Evolutionary conservation across 345 rosid genomes (phyloP).

Genomic region (Corchorus capsularis): DNA sequence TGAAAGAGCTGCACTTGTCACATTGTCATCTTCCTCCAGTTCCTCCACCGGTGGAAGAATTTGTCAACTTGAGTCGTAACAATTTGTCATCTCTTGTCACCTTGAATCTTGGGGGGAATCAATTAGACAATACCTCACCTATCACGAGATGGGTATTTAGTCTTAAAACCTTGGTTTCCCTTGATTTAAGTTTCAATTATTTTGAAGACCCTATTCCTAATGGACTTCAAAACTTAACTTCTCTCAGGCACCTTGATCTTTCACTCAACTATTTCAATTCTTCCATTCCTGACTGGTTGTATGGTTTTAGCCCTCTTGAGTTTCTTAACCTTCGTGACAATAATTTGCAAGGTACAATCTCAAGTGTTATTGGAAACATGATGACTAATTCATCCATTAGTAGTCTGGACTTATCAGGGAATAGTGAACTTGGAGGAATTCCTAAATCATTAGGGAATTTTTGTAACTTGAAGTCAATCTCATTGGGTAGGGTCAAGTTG

Average conservation of each 20-base stretch:
- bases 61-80: background rate
- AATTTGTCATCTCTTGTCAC: conserved; percentile 42
- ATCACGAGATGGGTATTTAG: conserved; percentile 16
- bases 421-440: background rate
- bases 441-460: conserved; percentile 33
- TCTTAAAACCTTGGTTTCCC: conserved; percentile 9
- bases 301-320: background rate
- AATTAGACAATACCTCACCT: background rate
- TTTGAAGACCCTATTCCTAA: background rate
- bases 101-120: background rate
- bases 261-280: conserved; percentile 46
- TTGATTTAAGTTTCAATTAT: background rate
- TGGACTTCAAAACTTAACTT: conserved; percentile 13
- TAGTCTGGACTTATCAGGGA: no score
- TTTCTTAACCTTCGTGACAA: no score
- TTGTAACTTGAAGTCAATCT: conserved; percentile 40
- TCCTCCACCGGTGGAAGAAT: no score
- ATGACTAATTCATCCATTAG: no score
- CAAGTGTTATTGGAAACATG: no score
- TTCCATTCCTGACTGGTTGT: conserved; percentile 36
- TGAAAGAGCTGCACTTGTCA: conserved; percentile 22
- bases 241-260: conserved; percentile 31
- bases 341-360: no score
- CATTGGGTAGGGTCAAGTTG: conserved; percentile 38
- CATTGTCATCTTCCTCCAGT: no score